Evolutionary conservation across 73 alveolate genomes (phyloP).

Genomic region (Stentor coeruleus): DNA sequence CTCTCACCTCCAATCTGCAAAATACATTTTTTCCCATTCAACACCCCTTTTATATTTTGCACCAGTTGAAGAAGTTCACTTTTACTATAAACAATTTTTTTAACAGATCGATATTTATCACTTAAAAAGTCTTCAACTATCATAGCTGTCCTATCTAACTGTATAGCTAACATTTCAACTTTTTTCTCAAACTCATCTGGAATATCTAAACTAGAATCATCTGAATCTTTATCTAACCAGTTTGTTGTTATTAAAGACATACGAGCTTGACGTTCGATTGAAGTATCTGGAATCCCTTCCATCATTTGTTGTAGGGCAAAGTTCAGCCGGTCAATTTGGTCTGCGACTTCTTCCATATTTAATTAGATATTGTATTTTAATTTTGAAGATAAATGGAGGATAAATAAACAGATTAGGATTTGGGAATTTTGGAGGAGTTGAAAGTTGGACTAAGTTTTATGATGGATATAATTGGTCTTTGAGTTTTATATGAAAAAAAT

Average conservation of each 20-base stretch:
- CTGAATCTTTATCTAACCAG: not conserved
- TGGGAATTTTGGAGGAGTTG: no score
- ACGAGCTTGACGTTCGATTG: not conserved
- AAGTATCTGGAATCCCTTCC: not conserved
- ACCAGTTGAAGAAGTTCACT: not conserved
- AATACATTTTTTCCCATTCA: not conserved
- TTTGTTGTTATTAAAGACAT: not conserved
- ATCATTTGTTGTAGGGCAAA: not conserved
- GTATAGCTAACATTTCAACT: not conserved
- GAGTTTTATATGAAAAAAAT: no score
- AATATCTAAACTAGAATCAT: not conserved
- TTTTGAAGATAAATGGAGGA: no score
- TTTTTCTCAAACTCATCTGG: not conserved
- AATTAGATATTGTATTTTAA: no score
- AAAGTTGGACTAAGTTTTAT: no score
- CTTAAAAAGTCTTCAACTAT: not conserved
- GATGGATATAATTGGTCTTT: no score
- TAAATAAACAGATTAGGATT: no score
- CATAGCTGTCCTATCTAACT: not conserved
- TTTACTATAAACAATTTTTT: not conserved
- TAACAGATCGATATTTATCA: not conserved
- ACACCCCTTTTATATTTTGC: not conserved
- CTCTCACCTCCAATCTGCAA: not conserved
- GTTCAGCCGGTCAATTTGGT: not conserved
- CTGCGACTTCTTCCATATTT: slow-evolving; percentile 5